Base-by-base conservation (phyloP, 2,329 filamentous ascomycete species). In the Pyricularia sp. region DNA sequence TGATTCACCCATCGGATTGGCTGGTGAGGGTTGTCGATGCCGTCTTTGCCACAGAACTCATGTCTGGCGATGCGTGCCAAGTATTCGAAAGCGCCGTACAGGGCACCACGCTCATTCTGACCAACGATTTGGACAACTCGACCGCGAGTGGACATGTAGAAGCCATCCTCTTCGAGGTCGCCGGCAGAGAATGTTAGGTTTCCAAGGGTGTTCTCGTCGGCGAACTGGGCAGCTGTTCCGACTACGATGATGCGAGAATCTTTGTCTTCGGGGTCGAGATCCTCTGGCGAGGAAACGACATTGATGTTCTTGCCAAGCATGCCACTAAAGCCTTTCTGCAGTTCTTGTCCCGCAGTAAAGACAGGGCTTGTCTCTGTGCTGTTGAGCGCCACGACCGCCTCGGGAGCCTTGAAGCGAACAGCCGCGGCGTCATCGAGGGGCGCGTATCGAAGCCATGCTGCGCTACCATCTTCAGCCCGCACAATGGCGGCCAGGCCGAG, bases 41-140 rank as follows among this genome's bases (percentile, higher is more conserved):
- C 82, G 4, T 82, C 75, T 0, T 82, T 80, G 1, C 80, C 72
- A 0, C 81, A 81, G 70, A 86, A 79, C 64, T 88, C 84, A 28
- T 83, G 85, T 74, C 88, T 88, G 0, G 84, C 86, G n/a, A 92
- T 79, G 75, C 85, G 82, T 1, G 86, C 88, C 11, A 92, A 81
- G 71, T 90, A 92, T 71, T 90, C 85, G 72, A 90, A 92, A 4
- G 89, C 82, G 7, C 90, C 90, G 72, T 92, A 92, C 0, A 92
- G 81, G 4, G 88, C 86, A 14, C 88, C 90, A 0, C 88, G 84
- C 73, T 90, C 87, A 72, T 90, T 91, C 70, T 86, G 81, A 0
- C 88, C 88, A 1, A 91, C 74, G 66, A 91, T 90, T 50, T 83
- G 78, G 26, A 90, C 82, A 0, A 77, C 77, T 0, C 77, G 73